Evolutionary conservation across 768 basidiomycete genomes (phyloP).

Genomic region (Lentinula sp.): DNA sequence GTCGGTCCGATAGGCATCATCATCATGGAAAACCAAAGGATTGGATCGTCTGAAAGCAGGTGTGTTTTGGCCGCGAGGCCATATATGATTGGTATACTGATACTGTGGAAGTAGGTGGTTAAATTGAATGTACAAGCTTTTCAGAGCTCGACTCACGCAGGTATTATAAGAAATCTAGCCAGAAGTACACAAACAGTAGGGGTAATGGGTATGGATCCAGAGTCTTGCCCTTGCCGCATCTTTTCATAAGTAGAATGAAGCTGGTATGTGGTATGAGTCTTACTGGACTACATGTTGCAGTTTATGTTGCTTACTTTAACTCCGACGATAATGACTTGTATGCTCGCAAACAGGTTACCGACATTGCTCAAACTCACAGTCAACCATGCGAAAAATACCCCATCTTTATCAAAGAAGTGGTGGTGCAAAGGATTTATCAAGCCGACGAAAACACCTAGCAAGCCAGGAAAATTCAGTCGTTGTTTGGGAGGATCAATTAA

Average conservation of each 20-base stretch:
- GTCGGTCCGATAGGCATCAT: conserved; percentile 3
- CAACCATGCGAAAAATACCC: not conserved
- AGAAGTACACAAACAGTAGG: not conserved
- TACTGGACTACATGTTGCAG: not conserved
- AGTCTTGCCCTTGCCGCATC: not conserved
- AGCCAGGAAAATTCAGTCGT: too few species aligned
- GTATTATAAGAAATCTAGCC: not conserved
- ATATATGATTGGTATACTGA: conserved; percentile 2
- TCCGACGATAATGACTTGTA: not conserved
- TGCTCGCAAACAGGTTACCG: conserved; percentile 4
- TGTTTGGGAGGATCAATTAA: not conserved
- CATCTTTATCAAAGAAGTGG: conserved; percentile 1
- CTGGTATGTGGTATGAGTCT: not conserved
- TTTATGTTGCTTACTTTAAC: not conserved
- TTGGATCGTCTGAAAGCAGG: not conserved
- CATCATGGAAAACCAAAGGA: conserved; percentile 5
- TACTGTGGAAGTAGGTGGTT: not conserved
- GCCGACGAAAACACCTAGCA: not conserved
- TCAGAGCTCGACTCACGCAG: not conserved
- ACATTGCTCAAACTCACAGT: conserved; percentile 2
- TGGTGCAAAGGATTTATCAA: not conserved
- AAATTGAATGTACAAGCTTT: not conserved
- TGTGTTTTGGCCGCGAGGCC: not conserved
- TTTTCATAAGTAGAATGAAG: not conserved
- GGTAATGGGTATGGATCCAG: not conserved